Base-by-base conservation (phyloP, 495 filamentous ascomycete genomes). In the Aspergillus avenaceus region DNA sequence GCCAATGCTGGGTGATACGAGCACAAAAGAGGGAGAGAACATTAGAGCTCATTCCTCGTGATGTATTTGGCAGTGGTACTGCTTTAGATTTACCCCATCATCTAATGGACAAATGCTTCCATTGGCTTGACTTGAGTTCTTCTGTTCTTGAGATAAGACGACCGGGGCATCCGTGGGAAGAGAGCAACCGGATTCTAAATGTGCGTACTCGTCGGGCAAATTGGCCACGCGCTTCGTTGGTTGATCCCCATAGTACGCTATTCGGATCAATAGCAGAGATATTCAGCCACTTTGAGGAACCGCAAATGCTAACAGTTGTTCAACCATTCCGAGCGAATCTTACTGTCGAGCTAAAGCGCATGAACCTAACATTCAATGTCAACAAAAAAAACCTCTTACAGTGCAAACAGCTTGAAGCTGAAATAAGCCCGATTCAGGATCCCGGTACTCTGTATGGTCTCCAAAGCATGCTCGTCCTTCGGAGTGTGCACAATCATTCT, bases 91-190 rank as follows among this genome's bases (percentile, higher is more conserved):
- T 86, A 13, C 80, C 84, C 8, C 37, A 18, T 0, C 48, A 61
- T 0, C 74, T 86, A 18, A 47, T 77, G 4, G 40, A 71, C 5
- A 54, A 77, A 19, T 80, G 68, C 49, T 57, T 76, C 0, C 83
- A 87, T 50, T 87, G 84, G 84, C 56, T 85, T 4, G 63, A 84
- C 40, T 7, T 83, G 4, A 42, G 50, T 4, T 72, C 64, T 0
- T 54, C 61, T 0, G 32, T 49, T 1, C 44, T 86, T 3, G 75
- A 85, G 38, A 48, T 52, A 4, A 27, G 58, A 16, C 47, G 40
- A 8, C 55, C 23, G 53, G 47, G 7, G 58, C 80, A 80, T 47
- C 63, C 73, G 8, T 65, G 55, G 21, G 59, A 61, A 37, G 12
- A 18, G 0, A 49, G 16, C 49, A 64, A 65, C 23, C 75, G 69